phyloP scores from a whole-genome alignment of 208 protist species.

The Leishmania turanica region DNA sequence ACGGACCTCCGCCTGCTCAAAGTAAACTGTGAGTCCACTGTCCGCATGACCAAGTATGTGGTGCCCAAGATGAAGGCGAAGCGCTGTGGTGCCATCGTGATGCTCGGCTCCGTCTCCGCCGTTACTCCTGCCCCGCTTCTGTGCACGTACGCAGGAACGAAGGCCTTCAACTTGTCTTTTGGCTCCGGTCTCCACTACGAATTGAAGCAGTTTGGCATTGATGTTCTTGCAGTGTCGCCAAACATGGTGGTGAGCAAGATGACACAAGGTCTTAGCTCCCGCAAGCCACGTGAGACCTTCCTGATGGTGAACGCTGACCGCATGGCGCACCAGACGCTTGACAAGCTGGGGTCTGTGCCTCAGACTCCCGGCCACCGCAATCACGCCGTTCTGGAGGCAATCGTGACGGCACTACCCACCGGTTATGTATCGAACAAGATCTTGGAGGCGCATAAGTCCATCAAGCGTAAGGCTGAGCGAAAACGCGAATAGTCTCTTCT shows the following conservation, averaged over 20 bases:
- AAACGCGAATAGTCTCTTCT: slow-evolving; percentile 20
- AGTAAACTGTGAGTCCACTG: slow-evolving; percentile 86
- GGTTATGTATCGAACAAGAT: slow-evolving; percentile 40
- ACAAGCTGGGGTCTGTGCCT: slow-evolving; percentile 58
- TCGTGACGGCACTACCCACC: slow-evolving; percentile 34
- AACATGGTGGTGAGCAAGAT: slow-evolving; percentile 84
- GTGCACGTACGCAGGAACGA: slow-evolving; percentile 85
- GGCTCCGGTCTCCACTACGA: slow-evolving; percentile 65
- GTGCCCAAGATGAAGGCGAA: slow-evolving; percentile 73
- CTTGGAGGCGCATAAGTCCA: slow-evolving; percentile 36
- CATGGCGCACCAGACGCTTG: slow-evolving; percentile 76
- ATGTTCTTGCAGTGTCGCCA: slow-evolving; percentile 74
- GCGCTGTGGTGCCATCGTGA: slow-evolving; percentile 76
- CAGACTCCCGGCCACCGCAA: slow-evolving; percentile 63
- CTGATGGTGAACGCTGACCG: slow-evolving; percentile 60
- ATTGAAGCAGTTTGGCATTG: slow-evolving; percentile 57
- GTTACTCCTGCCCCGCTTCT: slow-evolving; percentile 74
- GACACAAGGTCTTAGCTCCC: slow-evolving; percentile 70
- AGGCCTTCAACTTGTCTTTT: slow-evolving; percentile 86
- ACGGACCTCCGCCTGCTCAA: slow-evolving; percentile 79
- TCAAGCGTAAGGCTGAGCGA: slow-evolving; percentile 48
- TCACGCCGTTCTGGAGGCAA: slow-evolving; percentile 54
- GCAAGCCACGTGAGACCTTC: slow-evolving; percentile 71
- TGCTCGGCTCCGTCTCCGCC: slow-evolving; percentile 76
- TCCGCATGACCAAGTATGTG: slow-evolving; percentile 88